Conservation (phyloP, 768 basidiomycete genomes). For the Phlebiopsis flavidoalba region DNA sequence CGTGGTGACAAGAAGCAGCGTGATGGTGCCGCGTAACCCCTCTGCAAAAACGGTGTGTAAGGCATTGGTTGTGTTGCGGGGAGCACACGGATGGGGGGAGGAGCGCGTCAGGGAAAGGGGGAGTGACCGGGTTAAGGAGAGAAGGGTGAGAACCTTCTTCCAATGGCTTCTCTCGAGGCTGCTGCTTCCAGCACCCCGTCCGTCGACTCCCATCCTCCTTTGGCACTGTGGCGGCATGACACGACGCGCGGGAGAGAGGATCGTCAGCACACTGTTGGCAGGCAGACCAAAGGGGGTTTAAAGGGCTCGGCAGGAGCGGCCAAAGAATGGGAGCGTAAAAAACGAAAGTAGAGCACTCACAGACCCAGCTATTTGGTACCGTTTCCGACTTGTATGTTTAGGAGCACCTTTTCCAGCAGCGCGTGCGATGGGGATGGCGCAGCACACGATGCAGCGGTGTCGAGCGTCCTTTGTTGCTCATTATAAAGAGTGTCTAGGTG, state of each 20-base stretch:
- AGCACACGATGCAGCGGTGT: conserved; percentile 85
- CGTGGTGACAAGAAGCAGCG: conserved; percentile 74
- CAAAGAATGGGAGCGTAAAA: conserved; percentile 8
- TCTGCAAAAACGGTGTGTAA: conserved; percentile 44
- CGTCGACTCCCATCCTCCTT: conserved; percentile 85
- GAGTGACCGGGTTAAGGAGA: conserved; percentile 73
- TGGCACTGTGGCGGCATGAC: conserved; percentile 50
- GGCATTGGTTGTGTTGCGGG: conserved; percentile 32
- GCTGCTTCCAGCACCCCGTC: conserved; percentile 82
- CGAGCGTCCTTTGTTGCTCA: conserved; percentile 61
- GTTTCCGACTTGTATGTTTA: conserved; percentile 83
- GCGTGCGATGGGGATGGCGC: conserved; percentile 80
- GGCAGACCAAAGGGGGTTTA: conserved; percentile 2
- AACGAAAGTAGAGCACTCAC: conserved; percentile 49
- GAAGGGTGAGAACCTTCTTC: conserved; percentile 96
- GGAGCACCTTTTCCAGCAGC: conserved; percentile 71
- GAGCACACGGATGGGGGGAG: conserved; percentile 11
- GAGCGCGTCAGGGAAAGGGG: conserved; percentile 33
- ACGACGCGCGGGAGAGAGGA: not conserved
- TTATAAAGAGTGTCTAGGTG: conserved; percentile 26
- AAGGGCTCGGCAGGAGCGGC: not conserved
- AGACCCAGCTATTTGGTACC: conserved; percentile 79
- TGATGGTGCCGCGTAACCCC: conserved; percentile 83
- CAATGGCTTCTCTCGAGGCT: conserved; percentile 85
- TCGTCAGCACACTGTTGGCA: conserved; percentile 4